A percentile compares a stretch with the other conserved stretches of the same genome.
Evolutionary conservation across 2,329 filamentous ascomycete genomes (phyloP).

Genomic region (Aspergillus vadensis): DNA sequence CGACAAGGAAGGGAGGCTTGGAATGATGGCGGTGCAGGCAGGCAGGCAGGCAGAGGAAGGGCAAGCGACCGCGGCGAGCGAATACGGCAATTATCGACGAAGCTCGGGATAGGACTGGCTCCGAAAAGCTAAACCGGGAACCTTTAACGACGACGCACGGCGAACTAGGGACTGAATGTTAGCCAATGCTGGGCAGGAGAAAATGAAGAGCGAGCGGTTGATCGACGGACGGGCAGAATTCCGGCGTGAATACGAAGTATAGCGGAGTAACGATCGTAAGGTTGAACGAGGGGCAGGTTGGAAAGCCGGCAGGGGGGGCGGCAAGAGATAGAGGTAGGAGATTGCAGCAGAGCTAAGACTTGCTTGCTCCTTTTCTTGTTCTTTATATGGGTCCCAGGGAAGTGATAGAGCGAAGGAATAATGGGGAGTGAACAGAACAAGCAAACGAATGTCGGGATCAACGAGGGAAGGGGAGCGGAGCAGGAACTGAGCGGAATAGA

Average conservation of each 20-base stretch:
- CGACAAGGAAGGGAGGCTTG: constrained; percentile 8
- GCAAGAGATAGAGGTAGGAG: not conserved
- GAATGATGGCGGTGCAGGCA: constrained; percentile 12
- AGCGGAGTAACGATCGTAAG: constrained; percentile 18
- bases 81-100: constrained; percentile 10
- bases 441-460: constrained; percentile 11
- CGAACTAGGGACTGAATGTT: constrained; percentile 15
- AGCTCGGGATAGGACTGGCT: constrained; percentile 8
- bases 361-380: not conserved
- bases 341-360: too few relatives aligned
- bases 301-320: not conserved
- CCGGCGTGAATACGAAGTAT: constrained; percentile 16
- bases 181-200: constrained; percentile 16
- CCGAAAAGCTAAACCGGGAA: constrained; percentile 9
- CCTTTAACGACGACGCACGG: constrained; percentile 5
- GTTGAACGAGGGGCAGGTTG: constrained; percentile 9
- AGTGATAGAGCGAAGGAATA: not conserved
- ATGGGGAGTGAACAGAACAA: not conserved
- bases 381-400: not conserved
- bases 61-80: constrained; percentile 14
- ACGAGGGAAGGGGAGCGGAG: constrained; percentile 11
- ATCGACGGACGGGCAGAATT: constrained; percentile 23
- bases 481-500: not conserved
- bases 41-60: constrained; percentile 11
- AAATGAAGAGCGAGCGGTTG: constrained; percentile 23